These are phyloP conservation scores for Daldinia loculata DNA, from an alignment of 495 filamentous ascomycete genomes.

Conservation along the genomic window DNA sequence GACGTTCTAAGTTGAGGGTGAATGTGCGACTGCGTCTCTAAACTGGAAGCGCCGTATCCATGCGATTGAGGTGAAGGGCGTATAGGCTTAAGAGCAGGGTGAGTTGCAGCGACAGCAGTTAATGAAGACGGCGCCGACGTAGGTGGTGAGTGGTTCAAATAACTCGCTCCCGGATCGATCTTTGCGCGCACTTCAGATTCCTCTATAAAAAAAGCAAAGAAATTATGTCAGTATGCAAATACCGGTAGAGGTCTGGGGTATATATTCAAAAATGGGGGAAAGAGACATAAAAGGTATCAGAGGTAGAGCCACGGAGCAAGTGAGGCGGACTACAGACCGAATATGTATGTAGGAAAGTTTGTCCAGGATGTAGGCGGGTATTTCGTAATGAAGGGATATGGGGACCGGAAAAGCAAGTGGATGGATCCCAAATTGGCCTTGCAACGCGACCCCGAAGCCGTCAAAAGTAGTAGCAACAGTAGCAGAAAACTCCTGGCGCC, in stretches of 20 bases:
- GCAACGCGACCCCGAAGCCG: conserved; percentile 43
- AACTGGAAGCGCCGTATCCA: conserved; percentile 34
- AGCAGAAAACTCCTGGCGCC: conserved; percentile 45
- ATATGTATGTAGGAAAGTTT: conserved; percentile 42
- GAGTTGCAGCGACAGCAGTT: conserved; percentile 13
- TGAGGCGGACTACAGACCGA: conserved; percentile 40
- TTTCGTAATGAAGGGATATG: conserved; percentile 41
- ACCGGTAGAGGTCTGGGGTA: conserved; percentile 1
- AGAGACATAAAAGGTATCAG: conserved; percentile 28
- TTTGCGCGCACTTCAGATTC: conserved; percentile 36
- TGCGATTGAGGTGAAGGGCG: conserved; percentile 35
- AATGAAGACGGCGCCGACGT: conserved; percentile 19
- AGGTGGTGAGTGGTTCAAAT: conserved; percentile 19
- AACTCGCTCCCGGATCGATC: conserved; percentile 20
- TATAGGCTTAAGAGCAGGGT: conserved; percentile 33
- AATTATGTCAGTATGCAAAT: conserved; percentile 24
- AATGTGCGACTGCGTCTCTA: conserved; percentile 38
- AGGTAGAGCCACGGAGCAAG: conserved; percentile 28
- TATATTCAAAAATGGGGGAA: conserved; percentile 23
- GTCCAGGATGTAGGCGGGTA: conserved; percentile 42
- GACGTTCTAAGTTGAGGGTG: conserved; percentile 42
- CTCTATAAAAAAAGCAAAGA: conserved; percentile 20
- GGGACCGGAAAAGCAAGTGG: conserved; percentile 41
- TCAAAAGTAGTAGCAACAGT: conserved; percentile 33
- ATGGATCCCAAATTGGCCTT: conserved; percentile 45